phyloP scores from a whole-genome alignment of 2,329 filamentous ascomycete genomes.

The Diplodia scrobiculata region DNA sequence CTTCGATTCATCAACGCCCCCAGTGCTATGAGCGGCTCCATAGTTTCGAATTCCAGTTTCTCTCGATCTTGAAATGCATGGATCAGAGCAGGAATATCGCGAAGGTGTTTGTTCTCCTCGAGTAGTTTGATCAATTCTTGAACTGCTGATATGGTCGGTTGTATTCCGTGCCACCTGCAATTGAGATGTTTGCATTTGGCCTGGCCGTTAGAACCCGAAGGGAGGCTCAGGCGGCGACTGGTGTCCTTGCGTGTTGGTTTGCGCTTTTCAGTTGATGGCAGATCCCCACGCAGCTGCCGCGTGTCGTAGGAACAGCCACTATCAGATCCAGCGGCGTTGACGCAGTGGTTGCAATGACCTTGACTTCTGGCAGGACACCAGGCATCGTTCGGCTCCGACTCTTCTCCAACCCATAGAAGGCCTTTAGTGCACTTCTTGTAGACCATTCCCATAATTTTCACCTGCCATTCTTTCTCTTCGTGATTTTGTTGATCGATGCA shows the following conservation, averaged over 20 bases:
- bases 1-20: not conserved
- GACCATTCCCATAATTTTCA: not conserved
- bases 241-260: not conserved
- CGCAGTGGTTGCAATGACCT: not conserved
- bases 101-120: not conserved
- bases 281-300: not conserved
- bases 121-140: not conserved
- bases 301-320: not conserved
- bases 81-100: not conserved
- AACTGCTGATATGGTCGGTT: not conserved
- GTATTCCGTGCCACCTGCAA: not conserved
- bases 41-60: not conserved
- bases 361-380: not conserved
- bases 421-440: not conserved
- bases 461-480: not conserved
- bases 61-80: not conserved
- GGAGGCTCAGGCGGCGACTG: not conserved
- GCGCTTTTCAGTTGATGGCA: too few species aligned
- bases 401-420: not conserved
- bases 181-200: not conserved
- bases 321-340: not conserved
- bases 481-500: not conserved
- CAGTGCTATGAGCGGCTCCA: slow-evolving; percentile 5
- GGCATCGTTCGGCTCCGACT: not conserved
- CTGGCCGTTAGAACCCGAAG: not conserved